phyloP scores from a whole-genome alignment of 2,329 filamentous ascomycete genomes.

The Aspergillus sergii region DNA sequence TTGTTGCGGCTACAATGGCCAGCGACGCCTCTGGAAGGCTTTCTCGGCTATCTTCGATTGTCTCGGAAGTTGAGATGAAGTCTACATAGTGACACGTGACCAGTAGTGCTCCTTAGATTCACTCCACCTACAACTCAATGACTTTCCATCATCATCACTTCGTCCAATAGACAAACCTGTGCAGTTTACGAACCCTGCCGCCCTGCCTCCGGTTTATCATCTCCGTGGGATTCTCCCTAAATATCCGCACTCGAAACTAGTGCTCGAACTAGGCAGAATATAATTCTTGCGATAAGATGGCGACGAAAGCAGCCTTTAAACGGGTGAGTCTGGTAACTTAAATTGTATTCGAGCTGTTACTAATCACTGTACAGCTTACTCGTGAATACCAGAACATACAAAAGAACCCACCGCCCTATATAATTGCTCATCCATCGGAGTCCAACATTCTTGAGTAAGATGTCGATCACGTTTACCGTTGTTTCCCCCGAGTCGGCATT shows the following conservation, averaged over 20 bases:
- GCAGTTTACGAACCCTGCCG: background rate
- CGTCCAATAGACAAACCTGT: background rate
- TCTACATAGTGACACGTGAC: constrained; percentile 27
- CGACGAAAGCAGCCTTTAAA: constrained; percentile 72
- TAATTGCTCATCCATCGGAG: constrained; percentile 85
- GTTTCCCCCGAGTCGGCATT: background rate
- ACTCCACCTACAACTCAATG: constrained; percentile 6
- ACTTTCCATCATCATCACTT: background rate
- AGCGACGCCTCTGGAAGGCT: constrained; percentile 17
- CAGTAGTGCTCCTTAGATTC: constrained; percentile 5
- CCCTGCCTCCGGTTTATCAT: background rate
- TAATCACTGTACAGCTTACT: constrained; percentile 51
- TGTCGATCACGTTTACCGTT: constrained; percentile 13
- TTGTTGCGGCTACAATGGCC: constrained; percentile 42
- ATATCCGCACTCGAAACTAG: background rate
- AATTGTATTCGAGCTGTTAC: constrained; percentile 4
- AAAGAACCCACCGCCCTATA: constrained; percentile 83
- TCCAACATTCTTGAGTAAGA: constrained; percentile 86
- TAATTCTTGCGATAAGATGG: constrained; percentile 53
- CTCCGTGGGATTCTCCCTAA: background rate
- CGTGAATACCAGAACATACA: constrained; percentile 67
- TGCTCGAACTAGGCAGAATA: background rate
- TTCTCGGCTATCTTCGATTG: constrained; percentile 19
- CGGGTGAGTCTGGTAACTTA: constrained; percentile 53
- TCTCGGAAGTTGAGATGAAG: constrained; percentile 23